Conservation (phyloP, 805 yeast genomes). For the Starmerella scarabaei region DNA sequence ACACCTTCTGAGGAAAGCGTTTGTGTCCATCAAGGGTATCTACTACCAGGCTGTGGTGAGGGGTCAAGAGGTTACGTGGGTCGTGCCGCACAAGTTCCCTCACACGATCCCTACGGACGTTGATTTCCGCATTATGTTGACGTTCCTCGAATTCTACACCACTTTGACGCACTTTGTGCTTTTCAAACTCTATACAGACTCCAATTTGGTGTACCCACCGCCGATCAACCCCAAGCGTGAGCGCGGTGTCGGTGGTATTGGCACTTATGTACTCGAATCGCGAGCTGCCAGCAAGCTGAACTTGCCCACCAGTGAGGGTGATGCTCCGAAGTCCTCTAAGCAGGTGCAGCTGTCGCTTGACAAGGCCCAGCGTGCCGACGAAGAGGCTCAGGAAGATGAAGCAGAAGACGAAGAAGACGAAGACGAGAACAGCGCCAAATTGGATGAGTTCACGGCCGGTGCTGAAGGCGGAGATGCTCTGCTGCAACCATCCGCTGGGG, state of each 20-base stretch:
- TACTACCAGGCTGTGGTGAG: constrained; percentile 80
- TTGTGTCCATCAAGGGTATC: constrained; percentile 93
- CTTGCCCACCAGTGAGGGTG: constrained; percentile 20
- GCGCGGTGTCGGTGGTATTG: constrained; percentile 81
- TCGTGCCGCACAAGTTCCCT: constrained; percentile 94
- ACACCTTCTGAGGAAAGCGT: constrained; percentile 68
- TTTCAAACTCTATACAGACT: constrained; percentile 72
- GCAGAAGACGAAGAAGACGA: constrained; percentile 25
- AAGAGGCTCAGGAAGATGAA: constrained; percentile 26
- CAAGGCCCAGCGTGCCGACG: constrained; percentile 38
- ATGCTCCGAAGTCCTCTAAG: constrained; percentile 20
- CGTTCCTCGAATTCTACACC: constrained; percentile 90
- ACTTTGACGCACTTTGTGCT: constrained; percentile 80
- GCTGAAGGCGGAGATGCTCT: constrained; percentile 40
- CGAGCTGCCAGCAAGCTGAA: constrained; percentile 9
- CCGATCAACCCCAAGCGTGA: constrained; percentile 55
- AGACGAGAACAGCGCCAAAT: constrained; percentile 35
- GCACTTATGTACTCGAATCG: constrained; percentile 63
- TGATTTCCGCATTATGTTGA: constrained; percentile 92
- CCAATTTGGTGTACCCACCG: constrained; percentile 85
- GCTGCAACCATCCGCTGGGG: constrained; percentile 42
- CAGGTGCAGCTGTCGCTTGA: constrained; percentile 18
- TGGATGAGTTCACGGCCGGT: constrained; percentile 63
- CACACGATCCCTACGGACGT: constrained; percentile 88
- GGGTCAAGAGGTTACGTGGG: constrained; percentile 93